phyloP scores from a whole-genome alignment of 352 stramenopile species.

The Phytophthora agathidicida region DNA sequence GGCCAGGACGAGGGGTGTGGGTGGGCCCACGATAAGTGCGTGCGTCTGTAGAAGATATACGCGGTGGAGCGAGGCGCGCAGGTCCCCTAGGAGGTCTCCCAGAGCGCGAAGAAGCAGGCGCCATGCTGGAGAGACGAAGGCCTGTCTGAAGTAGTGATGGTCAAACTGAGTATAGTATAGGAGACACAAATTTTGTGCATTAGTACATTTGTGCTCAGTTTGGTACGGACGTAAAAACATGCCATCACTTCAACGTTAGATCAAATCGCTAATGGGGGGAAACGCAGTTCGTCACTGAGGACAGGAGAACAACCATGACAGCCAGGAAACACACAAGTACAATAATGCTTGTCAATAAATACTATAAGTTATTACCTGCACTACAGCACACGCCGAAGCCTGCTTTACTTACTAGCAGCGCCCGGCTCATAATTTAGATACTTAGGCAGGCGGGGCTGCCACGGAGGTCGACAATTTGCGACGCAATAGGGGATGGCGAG shows the following conservation, averaged over 20 bases:
- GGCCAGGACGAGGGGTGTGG: neutral
- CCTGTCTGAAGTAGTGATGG: neutral
- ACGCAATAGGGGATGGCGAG: conserved; percentile 25
- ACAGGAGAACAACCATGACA: neutral
- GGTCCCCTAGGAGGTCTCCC: too few species aligned
- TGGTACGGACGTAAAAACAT: too few species aligned
- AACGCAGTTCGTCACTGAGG: too few species aligned
- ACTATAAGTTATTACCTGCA: conserved; percentile 35
- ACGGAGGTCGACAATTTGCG: neutral
- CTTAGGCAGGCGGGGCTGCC: conserved; percentile 15
- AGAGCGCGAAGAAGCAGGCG: conserved; percentile 15
- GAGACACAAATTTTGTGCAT: conserved; percentile 5
- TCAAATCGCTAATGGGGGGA: too few species aligned
- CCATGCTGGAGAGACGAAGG: conserved; percentile 5
- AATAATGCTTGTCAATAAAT: conserved; percentile 31
- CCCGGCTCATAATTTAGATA: conserved; percentile 14
- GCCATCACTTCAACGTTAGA: too few species aligned
- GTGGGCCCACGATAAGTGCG: neutral
- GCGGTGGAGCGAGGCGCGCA: neutral
- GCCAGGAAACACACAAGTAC: too few species aligned
- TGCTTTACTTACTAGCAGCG: neutral
- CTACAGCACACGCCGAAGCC: conserved; percentile 18
- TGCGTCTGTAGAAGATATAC: neutral
- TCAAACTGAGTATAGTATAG: too few species aligned
- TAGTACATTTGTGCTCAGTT: neutral